Conservation (phyloP, 805 yeast species). For the Zygosaccharomyces gambellarensis region DNA sequence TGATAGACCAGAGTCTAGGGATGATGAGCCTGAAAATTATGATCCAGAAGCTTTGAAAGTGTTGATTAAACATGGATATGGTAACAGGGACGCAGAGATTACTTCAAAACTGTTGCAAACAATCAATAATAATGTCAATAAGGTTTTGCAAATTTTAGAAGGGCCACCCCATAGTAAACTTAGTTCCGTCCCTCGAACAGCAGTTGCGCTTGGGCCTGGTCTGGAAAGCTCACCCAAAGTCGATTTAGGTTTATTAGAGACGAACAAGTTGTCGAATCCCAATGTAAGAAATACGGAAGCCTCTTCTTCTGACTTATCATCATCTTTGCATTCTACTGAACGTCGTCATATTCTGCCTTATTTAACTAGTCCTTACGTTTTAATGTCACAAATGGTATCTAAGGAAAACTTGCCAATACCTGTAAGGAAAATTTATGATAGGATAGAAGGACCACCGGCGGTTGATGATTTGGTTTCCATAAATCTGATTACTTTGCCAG, state of each 20-base stretch:
- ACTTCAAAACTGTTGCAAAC: slow-evolving; percentile 15
- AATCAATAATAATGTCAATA: slow-evolving; percentile 15
- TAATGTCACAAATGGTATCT: slow-evolving; percentile 17
- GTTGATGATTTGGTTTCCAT: slow-evolving; percentile 47
- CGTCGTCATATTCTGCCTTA: slow-evolving; percentile 14
- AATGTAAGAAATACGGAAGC: background rate
- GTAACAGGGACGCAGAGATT: slow-evolving; percentile 12
- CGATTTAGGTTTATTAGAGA: background rate
- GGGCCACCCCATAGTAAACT: background rate
- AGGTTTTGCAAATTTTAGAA: slow-evolving; percentile 12
- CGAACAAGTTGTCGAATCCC: background rate
- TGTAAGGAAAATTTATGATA: slow-evolving; percentile 15
- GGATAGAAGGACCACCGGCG: slow-evolving; percentile 4
- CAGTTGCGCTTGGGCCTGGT: background rate
- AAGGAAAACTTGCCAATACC: slow-evolving; percentile 17
- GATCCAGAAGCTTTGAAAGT: slow-evolving; percentile 16
- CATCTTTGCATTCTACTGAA: slow-evolving; percentile 8
- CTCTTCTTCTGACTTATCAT: slow-evolving; percentile 5
- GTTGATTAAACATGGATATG: slow-evolving; percentile 17
- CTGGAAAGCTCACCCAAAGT: background rate
- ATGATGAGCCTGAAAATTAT: background rate
- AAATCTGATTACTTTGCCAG: slow-evolving; percentile 45
- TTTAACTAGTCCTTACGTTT: slow-evolving; percentile 15
- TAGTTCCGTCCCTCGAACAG: background rate
- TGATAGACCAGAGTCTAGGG: background rate